Evolutionary conservation across 2,329 filamentous ascomycete species (phyloP), one percentile per base, ranked within the genome.

Genomic region (Cryphonectria carpinicola): DNA sequence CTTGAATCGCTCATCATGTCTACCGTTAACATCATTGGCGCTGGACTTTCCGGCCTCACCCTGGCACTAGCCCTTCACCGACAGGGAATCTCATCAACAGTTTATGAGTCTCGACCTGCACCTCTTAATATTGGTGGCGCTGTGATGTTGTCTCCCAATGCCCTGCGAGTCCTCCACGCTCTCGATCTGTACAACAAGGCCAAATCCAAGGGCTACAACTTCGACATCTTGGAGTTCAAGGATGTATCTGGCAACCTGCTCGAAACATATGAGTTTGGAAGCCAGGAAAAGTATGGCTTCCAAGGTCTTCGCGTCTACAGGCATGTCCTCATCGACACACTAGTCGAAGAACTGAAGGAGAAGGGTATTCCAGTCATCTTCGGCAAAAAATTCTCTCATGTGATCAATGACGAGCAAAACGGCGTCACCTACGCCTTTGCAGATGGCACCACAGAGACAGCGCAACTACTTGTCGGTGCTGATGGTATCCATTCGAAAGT

Each of bases 401-500:
- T 90, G 4, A 70, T 82, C 1, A 74, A 76, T 0, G 84, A 87
- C 68, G 79, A 78, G 0, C 77, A 80, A 0, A 69, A 81, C 0
- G 76, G 76, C 0, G 84, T 88, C 0, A 81, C 78, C 0, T 86
- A 85, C 73, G 80, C 80, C 17, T 86, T 89, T 69, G 77, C 77
- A 0, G 84, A 88, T 67, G 86, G 85, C 1, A 80, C 80, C 0
- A 79, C 75, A 0, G 79, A 74, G 1, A 76, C 74, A 0, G 84
- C 85, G 0, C 74, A 78, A 2, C 75, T 87, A 17, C 81, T 90
- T 0, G 79, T 90, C 22, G 88, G 87, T 0, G 86, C 87, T 0
- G 88, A 90, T 70, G 88, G 88, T 0, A 90, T 90, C 65, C 86
- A 90, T 75, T 89, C 87, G 0, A 80, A 79, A 0, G 85, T 90